Percentiles rank a stretch among this genome's conserved stretches.
These are phyloP conservation scores for Plicaturopsis crispa DNA, from an alignment of 768 basidiomycete genomes.

Conservation along the genomic window DNA sequence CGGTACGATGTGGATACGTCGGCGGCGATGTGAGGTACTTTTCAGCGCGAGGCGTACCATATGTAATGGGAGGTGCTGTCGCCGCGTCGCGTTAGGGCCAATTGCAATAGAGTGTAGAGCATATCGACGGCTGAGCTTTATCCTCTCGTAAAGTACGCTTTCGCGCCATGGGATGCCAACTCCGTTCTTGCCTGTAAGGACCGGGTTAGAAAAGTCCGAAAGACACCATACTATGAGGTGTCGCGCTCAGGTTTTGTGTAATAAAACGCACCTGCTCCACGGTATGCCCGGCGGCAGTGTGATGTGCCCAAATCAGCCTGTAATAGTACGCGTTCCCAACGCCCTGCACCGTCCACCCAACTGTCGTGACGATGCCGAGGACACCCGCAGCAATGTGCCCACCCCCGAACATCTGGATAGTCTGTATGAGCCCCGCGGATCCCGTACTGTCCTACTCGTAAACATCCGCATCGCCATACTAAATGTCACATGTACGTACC, in stretches of 20 bases:
- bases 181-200: slow-evolving; percentile 68
- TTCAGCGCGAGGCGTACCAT: no score
- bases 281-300: slow-evolving; percentile 79
- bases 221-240: slow-evolving; percentile 1
- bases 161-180: slow-evolving; percentile 77
- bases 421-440: slow-evolving; percentile 92
- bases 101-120: no score
- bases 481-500: slow-evolving; percentile 39
- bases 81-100: no score
- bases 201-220: slow-evolving; percentile 7
- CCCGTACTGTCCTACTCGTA: slow-evolving; percentile 72
- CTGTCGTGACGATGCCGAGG: slow-evolving; percentile 71
- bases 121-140: no score
- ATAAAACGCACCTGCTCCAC: slow-evolving; percentile 63
- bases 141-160: slow-evolving; percentile 82
- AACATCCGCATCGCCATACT: slow-evolving; percentile 1
- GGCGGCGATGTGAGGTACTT: no score
- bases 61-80: no score
- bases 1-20: no score
- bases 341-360: slow-evolving; percentile 86
- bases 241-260: neutral
- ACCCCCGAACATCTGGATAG: slow-evolving; percentile 69
- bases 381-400: slow-evolving; percentile 75
- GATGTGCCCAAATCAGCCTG: slow-evolving; percentile 73
- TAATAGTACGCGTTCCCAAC: slow-evolving; percentile 76